phyloP scores from a whole-genome alignment of 2,329 filamentous ascomycete genomes.

The Apiospora koreana region DNA sequence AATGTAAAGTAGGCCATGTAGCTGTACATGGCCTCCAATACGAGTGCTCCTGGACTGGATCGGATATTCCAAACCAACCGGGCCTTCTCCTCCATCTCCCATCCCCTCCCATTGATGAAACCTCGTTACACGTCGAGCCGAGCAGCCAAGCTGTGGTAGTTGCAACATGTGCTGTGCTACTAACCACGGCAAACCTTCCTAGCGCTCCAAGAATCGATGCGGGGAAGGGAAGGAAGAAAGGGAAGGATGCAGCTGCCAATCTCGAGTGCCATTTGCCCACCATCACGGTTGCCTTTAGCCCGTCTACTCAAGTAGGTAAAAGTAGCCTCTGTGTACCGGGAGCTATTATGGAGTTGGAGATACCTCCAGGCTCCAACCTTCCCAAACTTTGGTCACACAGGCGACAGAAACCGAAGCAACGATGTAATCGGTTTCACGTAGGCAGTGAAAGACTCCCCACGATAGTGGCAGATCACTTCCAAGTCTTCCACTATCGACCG shows the following conservation, averaged over 20 bases:
- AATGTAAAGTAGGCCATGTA: too few relatives aligned
- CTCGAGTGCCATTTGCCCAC: background rate
- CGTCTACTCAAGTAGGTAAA: constrained; percentile 3
- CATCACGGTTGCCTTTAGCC: background rate
- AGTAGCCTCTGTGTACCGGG: background rate
- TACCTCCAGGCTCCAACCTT: background rate
- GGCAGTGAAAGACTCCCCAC: background rate
- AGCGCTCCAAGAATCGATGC: background rate
- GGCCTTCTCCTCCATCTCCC: constrained; percentile 3
- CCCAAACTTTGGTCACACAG: background rate
- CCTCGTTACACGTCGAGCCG: background rate
- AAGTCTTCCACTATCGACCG: background rate
- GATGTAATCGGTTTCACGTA: too few relatives aligned
- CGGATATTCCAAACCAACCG: background rate
- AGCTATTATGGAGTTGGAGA: background rate
- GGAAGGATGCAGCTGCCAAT: background rate
- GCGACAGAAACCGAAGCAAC: background rate
- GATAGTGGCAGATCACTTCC: background rate
- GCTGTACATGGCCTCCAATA: background rate
- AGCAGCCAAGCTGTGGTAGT: background rate
- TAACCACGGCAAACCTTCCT: background rate
- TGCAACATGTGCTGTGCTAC: background rate
- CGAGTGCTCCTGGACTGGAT: background rate
- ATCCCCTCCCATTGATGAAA: background rate
- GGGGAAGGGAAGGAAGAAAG: background rate